A percentile compares a stretch with the other conserved stretches of the same genome.
Conservation (phyloP, 73 alveolate genomes). For the Breviolum minutum region DNA sequence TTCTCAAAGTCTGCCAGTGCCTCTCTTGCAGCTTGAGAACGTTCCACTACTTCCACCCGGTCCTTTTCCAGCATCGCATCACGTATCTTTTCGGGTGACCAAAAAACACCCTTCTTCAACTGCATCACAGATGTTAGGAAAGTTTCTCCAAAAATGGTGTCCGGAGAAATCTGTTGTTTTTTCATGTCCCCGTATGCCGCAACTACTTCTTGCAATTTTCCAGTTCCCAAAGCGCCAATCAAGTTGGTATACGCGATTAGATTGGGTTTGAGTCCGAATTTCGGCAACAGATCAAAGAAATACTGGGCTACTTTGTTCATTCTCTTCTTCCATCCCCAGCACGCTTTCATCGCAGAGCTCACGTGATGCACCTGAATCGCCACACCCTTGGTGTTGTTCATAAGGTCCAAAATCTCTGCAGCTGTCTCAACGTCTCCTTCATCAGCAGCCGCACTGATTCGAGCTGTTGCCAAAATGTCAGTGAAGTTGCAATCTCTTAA, state of each 20-base stretch:
- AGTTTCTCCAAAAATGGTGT: neutral
- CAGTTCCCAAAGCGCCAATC: neutral
- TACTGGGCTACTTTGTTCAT: neutral
- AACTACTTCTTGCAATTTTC: neutral
- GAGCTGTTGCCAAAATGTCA: neutral
- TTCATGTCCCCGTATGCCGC: neutral
- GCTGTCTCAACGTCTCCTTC: constrained; percentile 10
- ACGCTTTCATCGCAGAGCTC: neutral
- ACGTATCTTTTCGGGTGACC: no score
- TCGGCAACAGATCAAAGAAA: neutral
- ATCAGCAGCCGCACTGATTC: neutral
- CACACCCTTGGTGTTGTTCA: neutral
- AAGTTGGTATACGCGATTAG: neutral
- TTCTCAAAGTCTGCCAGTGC: no score
- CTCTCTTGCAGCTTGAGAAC: no score
- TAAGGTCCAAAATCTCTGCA: neutral
- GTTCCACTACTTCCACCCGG: no score
- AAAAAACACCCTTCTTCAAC: no score
- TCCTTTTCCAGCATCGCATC: no score
- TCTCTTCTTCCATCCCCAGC: neutral
- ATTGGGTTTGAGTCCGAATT: neutral
- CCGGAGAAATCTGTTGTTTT: neutral
- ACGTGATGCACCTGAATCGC: neutral
- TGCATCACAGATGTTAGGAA: neutral
- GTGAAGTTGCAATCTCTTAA: neutral